Conservation (phyloP, 768 basidiomycete species). For the Gymnopilus junonius region DNA sequence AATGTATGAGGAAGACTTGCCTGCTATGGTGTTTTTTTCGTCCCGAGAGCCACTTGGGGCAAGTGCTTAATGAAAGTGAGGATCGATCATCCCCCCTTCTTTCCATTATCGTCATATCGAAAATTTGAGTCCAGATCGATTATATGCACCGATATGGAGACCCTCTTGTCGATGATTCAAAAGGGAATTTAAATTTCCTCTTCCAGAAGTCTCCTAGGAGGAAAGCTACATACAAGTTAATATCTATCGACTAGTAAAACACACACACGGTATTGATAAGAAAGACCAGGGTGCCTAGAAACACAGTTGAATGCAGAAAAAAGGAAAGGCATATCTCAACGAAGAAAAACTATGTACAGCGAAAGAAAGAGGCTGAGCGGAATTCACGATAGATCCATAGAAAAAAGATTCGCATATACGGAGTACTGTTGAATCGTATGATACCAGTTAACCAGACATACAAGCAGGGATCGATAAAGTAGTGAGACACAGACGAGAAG, state of each 20-base stretch:
- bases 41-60: conserved; percentile 1
- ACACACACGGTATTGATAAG: not conserved
- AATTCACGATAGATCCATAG: not conserved
- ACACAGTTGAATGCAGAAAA: conserved; percentile 1
- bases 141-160: conserved; percentile 2
- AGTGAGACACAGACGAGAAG: conserved; percentile 4
- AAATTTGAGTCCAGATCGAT: not conserved
- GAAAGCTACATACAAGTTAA: conserved; percentile 5
- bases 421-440: conserved; percentile 19
- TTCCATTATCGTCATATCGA: not conserved
- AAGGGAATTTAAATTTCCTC: conserved; percentile 1
- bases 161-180: not conserved
- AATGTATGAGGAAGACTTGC: conserved; percentile 14
- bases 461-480: conserved; percentile 18
- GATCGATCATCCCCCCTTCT: not conserved
- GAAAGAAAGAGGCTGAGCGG: not conserved
- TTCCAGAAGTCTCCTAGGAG: not conserved
- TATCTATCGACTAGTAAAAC: conserved; percentile 1
- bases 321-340: not conserved
- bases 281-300: conserved; percentile 1
- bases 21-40: conserved; percentile 16
- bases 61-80: conserved; percentile 5
- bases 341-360: conserved; percentile 2
- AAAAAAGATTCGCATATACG: conserved; percentile 1
- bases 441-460: conserved; percentile 24